phyloP scores from a whole-genome alignment of 352 stramenopile species.

The Pythium scleroteichum region DNA sequence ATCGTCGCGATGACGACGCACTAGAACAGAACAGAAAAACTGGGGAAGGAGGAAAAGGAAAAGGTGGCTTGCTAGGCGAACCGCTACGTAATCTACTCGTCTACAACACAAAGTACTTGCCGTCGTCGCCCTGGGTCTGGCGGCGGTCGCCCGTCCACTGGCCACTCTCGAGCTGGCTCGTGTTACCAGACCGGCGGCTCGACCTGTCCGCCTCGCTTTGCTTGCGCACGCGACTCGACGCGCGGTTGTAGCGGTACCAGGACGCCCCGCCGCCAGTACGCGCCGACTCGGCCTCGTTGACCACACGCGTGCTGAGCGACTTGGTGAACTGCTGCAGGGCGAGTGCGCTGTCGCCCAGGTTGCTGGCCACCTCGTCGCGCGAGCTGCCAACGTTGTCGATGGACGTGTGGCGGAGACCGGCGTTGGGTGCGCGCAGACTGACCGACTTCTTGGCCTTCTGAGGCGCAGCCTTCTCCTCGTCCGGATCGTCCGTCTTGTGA shows the following conservation, averaged over 20 bases:
- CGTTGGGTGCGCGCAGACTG: conserved; percentile 3
- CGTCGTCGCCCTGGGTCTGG: conserved; percentile 54
- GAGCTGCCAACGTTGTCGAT: conserved; percentile 3
- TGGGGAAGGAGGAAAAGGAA: too few species aligned
- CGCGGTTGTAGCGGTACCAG: conserved; percentile 80
- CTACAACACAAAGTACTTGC: conserved; percentile 87
- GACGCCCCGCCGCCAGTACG: conserved; percentile 48
- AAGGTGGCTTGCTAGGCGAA: neutral
- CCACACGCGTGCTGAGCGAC: conserved; percentile 71
- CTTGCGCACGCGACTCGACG: conserved; percentile 61
- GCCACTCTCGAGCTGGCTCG: conserved; percentile 48
- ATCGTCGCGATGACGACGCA: too few species aligned
- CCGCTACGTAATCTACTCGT: neutral
- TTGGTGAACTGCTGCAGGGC: conserved; percentile 87
- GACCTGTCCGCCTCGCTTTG: conserved; percentile 61
- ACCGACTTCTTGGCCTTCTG: conserved; percentile 23
- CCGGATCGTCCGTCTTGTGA: conserved; percentile 64
- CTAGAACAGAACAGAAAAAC: too few species aligned
- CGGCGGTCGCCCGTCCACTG: conserved; percentile 21
- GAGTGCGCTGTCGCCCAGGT: conserved; percentile 43
- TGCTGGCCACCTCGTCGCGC: conserved; percentile 14
- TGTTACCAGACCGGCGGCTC: conserved; percentile 65
- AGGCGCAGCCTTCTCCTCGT: conserved; percentile 42
- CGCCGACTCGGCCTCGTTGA: conserved; percentile 51
- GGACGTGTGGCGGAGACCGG: conserved; percentile 14